Conservation (phyloP, 129 eudicot genomes). For the Deinandra increscens region DNA sequence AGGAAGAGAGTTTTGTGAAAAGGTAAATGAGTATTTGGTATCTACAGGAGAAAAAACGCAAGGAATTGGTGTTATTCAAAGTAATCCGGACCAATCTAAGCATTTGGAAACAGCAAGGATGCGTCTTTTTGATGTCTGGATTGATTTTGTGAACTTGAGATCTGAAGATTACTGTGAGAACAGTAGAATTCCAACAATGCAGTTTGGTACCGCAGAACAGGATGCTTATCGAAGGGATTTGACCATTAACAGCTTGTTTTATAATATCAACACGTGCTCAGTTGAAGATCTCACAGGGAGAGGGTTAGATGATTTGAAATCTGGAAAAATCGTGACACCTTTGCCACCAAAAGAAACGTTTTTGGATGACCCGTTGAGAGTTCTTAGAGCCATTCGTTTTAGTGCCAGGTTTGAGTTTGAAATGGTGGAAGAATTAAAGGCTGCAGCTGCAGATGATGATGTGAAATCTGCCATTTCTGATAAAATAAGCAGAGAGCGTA, state of each 20-base stretch:
- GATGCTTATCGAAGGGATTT: conserved; percentile 44
- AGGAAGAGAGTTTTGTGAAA: conserved; percentile 88
- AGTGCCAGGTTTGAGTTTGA: conserved; percentile 38
- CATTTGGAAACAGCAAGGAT: conserved; percentile 97
- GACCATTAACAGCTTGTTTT: conserved; percentile 40
- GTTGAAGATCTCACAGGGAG: conserved; percentile 36
- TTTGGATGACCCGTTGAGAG: conserved; percentile 39
- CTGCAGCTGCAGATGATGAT: conserved; percentile 31
- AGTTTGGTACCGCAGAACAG: conserved; percentile 32
- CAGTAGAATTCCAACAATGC: conserved; percentile 33
- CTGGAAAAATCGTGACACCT: conserved; percentile 35
- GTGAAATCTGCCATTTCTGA: conserved; percentile 36
- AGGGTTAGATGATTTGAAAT: conserved; percentile 32
- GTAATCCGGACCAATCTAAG: conserved; percentile 97
- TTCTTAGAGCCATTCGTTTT: conserved; percentile 40
- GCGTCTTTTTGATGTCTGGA: conserved; percentile 78
- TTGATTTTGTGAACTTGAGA: conserved; percentile 88
- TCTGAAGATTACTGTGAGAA: conserved; percentile 58
- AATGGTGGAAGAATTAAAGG: conserved; percentile 31
- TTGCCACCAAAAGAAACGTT: conserved; percentile 45
- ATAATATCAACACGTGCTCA: conserved; percentile 30
- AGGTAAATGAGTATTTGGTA: conserved; percentile 73
- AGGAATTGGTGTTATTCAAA: conserved; percentile 77
- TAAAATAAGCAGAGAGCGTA: conserved; percentile 38
- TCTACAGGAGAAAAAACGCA: conserved; percentile 65